A percentile compares a stretch with the other conserved stretches of the same genome.
Evolutionary conservation across 257 asterid species (phyloP).

Genomic region (Linaria vulgaris): DNA sequence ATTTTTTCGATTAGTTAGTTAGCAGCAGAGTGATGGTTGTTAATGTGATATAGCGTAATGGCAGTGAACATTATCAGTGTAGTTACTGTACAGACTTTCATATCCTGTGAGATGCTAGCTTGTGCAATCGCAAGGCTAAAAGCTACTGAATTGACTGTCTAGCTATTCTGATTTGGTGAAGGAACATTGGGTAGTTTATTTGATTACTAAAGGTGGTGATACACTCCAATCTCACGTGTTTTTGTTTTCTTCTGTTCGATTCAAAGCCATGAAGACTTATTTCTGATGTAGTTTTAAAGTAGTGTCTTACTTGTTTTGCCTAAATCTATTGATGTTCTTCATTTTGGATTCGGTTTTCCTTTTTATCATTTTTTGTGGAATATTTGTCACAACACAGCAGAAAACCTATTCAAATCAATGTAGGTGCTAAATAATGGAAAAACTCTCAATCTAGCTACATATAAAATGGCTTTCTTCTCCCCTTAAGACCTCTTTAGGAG

Average conservation of each 20-base stretch:
- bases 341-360: not conserved
- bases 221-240: not conserved
- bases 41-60: slow-evolving; percentile 4
- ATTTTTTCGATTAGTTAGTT: slow-evolving; percentile 14
- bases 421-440: too few relatives aligned
- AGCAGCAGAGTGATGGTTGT: slow-evolving; percentile 20
- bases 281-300: not conserved
- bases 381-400: too few relatives aligned
- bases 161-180: not conserved
- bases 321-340: not conserved
- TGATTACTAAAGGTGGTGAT: not conserved
- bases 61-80: slow-evolving; percentile 3
- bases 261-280: not conserved
- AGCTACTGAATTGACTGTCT: not conserved
- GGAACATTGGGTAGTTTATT: not conserved
- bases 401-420: too few relatives aligned
- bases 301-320: not conserved
- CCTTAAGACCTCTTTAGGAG: too few relatives aligned
- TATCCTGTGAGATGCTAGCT: slow-evolving; percentile 12
- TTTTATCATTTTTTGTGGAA: not conserved
- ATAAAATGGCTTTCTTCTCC: too few relatives aligned
- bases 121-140: not conserved
- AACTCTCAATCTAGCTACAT: too few relatives aligned
- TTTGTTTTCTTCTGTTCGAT: not conserved
- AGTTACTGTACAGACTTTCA: not conserved